These are phyloP conservation scores for Pseudopithomyces chartarum DNA, from an alignment of 2,329 filamentous ascomycete genomes.

Conservation along the genomic window DNA sequence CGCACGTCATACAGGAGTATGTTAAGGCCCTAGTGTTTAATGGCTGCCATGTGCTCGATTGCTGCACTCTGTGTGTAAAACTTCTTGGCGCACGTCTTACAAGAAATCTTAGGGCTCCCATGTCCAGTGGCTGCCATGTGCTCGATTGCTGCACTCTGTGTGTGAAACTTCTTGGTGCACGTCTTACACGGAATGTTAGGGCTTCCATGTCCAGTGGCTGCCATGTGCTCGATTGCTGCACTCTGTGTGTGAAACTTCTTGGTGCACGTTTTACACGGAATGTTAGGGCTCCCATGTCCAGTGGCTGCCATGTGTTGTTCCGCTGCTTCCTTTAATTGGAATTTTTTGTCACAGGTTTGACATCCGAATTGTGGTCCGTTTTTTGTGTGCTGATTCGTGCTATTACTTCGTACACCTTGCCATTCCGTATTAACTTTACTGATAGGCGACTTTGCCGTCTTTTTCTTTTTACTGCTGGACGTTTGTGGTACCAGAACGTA, in stretches of 20 bases:
- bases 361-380: slow-evolving; percentile 7
- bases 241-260: background rate
- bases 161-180: background rate
- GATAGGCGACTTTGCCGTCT: background rate
- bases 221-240: background rate
- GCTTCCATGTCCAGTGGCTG: background rate
- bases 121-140: background rate
- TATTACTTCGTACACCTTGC: slow-evolving; percentile 4
- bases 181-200: background rate
- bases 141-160: background rate
- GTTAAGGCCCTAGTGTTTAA: background rate
- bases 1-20: background rate
- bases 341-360: slow-evolving; percentile 2
- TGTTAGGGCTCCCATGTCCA: background rate
- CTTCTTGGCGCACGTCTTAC: background rate
- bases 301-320: background rate
- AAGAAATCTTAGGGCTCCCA: background rate
- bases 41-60: background rate
- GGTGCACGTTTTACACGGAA: background rate
- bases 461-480: background rate
- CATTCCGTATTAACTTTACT: background rate
- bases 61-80: too few relatives aligned
- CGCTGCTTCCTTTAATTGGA: background rate
- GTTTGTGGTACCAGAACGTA: background rate
- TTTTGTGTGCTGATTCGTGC: slow-evolving; percentile 3